Conservation (phyloP, 805 yeast genomes). For the Wilhelminamyces savonicus region DNA sequence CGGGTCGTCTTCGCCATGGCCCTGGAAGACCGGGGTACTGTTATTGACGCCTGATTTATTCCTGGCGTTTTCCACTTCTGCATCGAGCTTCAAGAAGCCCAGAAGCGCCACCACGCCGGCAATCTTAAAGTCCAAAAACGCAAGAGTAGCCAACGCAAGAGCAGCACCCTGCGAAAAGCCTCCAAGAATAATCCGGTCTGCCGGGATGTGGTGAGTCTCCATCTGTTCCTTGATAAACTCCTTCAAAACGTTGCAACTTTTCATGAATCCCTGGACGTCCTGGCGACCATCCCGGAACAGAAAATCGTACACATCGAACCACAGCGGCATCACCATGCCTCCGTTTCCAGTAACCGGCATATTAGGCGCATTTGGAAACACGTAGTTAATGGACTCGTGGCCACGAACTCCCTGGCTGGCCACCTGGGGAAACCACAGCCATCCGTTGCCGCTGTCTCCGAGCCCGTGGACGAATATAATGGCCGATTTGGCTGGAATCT, state of each 20-base stretch:
- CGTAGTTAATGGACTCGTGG: constrained; percentile 49
- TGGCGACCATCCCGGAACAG: constrained; percentile 47
- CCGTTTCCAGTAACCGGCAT: constrained; percentile 63
- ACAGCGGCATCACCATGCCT: constrained; percentile 67
- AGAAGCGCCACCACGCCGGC: constrained; percentile 78
- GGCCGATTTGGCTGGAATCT: constrained; percentile 38
- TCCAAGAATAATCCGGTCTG: constrained; percentile 75
- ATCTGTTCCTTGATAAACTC: constrained; percentile 47
- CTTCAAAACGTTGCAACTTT: constrained; percentile 41
- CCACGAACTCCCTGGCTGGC: constrained; percentile 44
- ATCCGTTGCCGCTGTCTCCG: constrained; percentile 88
- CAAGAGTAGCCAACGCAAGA: constrained; percentile 55
- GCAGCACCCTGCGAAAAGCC: constrained; percentile 97
- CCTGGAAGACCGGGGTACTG: constrained; percentile 75
- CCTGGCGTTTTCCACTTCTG: constrained; percentile 7
- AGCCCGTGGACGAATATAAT: constrained; percentile 82
- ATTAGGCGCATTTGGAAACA: constrained; percentile 88
- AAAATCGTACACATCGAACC: constrained; percentile 75
- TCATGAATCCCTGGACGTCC: constrained; percentile 51
- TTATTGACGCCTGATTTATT: constrained; percentile 36
- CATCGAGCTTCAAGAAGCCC: constrained; percentile 54
- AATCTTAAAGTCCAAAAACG: constrained; percentile 50
- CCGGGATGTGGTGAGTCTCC: constrained; percentile 43
- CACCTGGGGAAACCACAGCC: constrained; percentile 74
- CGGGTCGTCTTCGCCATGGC: constrained; percentile 80